Percentiles rank a stretch among this genome's conserved stretches.
Conservation (phyloP, 495 filamentous ascomycete species). For the Aspergillus coremiiformis region DNA sequence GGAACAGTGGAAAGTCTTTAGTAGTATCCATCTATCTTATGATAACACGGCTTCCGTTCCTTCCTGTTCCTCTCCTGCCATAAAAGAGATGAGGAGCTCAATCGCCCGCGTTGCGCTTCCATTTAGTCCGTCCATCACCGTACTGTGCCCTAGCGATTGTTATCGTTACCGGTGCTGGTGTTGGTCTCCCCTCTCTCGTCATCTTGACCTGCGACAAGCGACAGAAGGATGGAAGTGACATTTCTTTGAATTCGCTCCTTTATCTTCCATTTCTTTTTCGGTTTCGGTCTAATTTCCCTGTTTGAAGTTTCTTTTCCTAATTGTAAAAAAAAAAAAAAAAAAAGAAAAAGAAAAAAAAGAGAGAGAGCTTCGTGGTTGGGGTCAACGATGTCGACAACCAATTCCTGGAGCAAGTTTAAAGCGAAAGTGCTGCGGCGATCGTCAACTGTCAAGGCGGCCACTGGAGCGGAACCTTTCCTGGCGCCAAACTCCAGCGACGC, state of each 20-base stretch:
- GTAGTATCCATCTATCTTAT: too few species aligned
- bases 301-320: neutral
- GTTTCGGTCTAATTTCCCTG: neutral
- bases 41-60: neutral
- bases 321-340: too few species aligned
- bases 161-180: neutral
- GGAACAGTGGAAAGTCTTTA: neutral
- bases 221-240: neutral
- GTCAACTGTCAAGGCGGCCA: conserved; percentile 15
- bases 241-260: neutral
- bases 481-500: conserved; percentile 2
- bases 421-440: conserved; percentile 35
- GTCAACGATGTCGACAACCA: neutral
- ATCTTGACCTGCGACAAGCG: neutral
- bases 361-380: neutral
- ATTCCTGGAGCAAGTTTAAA: conserved; percentile 23
- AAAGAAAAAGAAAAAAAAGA: too few species aligned
- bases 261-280: neutral
- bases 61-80: neutral
- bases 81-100: conserved; percentile 1
- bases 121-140: neutral
- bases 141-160: neutral
- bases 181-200: neutral
- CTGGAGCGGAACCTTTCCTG: neutral
- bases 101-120: neutral